phyloP scores from a whole-genome alignment of 2,329 filamentous ascomycete genomes.

The Aspergillus ustus region DNA sequence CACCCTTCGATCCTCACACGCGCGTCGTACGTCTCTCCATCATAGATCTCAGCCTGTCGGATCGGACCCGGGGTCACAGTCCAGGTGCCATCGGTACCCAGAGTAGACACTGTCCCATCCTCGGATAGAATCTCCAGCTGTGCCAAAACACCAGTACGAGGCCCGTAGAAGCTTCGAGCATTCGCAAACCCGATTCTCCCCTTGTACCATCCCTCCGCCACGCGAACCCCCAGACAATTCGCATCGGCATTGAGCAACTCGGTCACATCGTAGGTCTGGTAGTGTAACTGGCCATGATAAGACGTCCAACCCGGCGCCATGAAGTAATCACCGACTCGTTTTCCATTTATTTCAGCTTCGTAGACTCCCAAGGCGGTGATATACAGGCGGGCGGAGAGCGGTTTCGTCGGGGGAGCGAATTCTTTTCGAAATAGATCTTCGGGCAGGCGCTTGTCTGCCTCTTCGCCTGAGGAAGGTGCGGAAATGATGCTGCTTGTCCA shows the following conservation, averaged over 20 bases:
- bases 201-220: constrained; percentile 58
- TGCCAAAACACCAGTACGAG: constrained; percentile 30
- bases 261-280: constrained; percentile 59
- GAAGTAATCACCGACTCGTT: constrained; percentile 38
- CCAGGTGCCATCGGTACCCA: constrained; percentile 25
- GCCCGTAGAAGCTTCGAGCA: constrained; percentile 29
- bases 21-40: constrained; percentile 58
- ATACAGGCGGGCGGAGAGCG: constrained; percentile 48
- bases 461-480: neutral
- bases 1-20: neutral
- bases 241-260: constrained; percentile 38
- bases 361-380: constrained; percentile 57
- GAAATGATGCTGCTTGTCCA: constrained; percentile 31
- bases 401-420: neutral
- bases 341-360: constrained; percentile 54
- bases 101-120: neutral
- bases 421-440: constrained; percentile 16
- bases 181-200: constrained; percentile 37
- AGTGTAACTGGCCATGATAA: constrained; percentile 55
- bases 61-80: constrained; percentile 25
- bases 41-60: constrained; percentile 51
- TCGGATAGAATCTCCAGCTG: constrained; percentile 15
- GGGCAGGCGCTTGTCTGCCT: constrained; percentile 17
- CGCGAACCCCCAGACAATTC: constrained; percentile 49
- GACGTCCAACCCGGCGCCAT: constrained; percentile 55